Evolutionary conservation across 2,329 filamentous ascomycete genomes (phyloP).

Genomic region (Cyphellophora attinorum): DNA sequence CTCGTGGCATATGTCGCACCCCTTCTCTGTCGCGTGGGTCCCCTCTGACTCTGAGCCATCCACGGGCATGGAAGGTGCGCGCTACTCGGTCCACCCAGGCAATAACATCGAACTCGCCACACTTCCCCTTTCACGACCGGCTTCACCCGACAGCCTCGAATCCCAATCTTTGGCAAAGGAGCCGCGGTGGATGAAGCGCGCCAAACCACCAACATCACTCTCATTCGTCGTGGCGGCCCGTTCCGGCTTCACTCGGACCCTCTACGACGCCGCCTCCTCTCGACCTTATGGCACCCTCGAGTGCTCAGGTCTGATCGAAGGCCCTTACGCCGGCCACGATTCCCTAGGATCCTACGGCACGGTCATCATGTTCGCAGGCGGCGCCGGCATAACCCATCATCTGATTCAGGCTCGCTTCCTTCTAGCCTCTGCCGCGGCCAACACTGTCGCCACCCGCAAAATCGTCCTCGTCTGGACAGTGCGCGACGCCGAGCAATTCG

Average conservation of each 20-base stretch:
- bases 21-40: slow-evolving; percentile 39
- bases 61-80: slow-evolving; percentile 8
- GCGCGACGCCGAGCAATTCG: slow-evolving; percentile 48
- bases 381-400: slow-evolving; percentile 58
- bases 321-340: slow-evolving; percentile 53
- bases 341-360: slow-evolving; percentile 53
- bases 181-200: not conserved
- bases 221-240: slow-evolving; percentile 50
- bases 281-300: slow-evolving; percentile 40
- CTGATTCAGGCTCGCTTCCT: slow-evolving; percentile 52
- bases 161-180: slow-evolving; percentile 18
- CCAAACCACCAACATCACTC: slow-evolving; percentile 28
- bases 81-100: slow-evolving; percentile 4
- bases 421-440: slow-evolving; percentile 40
- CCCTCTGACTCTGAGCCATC: slow-evolving; percentile 21
- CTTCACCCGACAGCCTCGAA: slow-evolving; percentile 16
- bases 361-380: slow-evolving; percentile 55
- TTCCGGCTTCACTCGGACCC: slow-evolving; percentile 53
- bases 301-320: slow-evolving; percentile 51
- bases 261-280: slow-evolving; percentile 47
- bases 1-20: slow-evolving; percentile 39
- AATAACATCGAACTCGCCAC: too few relatives aligned
- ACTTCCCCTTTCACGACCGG: too few relatives aligned
- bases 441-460: slow-evolving; percentile 47
- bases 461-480: slow-evolving; percentile 56